Base-by-base conservation (phyloP, 1,284 basidiomycete genomes). In the Cryptococcus sp. region DNA sequence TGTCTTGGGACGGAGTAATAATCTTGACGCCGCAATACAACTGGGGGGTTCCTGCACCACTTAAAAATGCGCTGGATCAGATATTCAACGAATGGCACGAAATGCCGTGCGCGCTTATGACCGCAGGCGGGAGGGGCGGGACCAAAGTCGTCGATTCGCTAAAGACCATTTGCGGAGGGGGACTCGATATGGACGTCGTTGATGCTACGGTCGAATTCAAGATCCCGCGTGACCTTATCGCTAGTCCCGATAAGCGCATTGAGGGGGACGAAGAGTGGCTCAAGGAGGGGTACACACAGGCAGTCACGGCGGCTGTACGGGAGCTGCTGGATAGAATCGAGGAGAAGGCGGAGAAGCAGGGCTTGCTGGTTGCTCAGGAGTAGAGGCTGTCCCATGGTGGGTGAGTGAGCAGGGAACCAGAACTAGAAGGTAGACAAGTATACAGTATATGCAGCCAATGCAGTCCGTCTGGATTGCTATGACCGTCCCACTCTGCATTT, bases 21-120 rank as follows among this genome's bases (percentile, higher is more conserved):
- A 59, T 72, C 50, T 17, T 71, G 43, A 48, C 65, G 16, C 69
- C 71, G 45, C 66, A 72, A 57, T 71, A 72, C 60, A 72, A 71
- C 54, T 64, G 63, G 58, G 60, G 61, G 3, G 54, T 55, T 46
- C 65, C 65, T 8, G 68, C 62, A 3, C 40, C 48, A 8, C 59
- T 72, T 48, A 72, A 72, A 54, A 70, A 71, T 41, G 60, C 65
- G 13, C 23, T 72, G 22, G 71, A 72, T 50, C 66, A 71, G 35
- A 52, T 72, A 8, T 71, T 52, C 55, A n/a, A 58, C 40, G 71
- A 72, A 63, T 72, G 68, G 68, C 53, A 43, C 7, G 61, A 52
- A 11, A 57, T 63, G 47, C 68, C 66, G 8, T 54, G 61, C 7
- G 59, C 23, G 0, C 23, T 72, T 16, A 51, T 69, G 13, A 64